A percentile compares a stretch with the other conserved stretches of the same genome.
Evolutionary conservation across 2,329 filamentous ascomycete species (phyloP).

Genomic region (Colletotrichum tanaceti): DNA sequence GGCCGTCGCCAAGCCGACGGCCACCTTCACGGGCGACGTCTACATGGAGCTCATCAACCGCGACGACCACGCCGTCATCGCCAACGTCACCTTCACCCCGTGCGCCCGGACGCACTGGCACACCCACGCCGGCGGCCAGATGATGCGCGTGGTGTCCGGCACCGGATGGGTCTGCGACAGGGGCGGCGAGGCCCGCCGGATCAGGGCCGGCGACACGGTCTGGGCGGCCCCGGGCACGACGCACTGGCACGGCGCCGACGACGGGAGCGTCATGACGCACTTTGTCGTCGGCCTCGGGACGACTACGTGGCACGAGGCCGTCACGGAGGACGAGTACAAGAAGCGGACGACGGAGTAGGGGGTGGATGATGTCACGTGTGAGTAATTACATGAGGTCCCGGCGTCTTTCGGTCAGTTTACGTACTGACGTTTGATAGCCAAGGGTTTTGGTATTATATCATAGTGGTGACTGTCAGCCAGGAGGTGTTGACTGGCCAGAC

Average conservation of each 20-base stretch:
- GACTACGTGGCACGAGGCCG: conserved; percentile 52
- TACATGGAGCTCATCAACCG: conserved; percentile 11
- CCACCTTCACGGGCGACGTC: conserved; percentile 25
- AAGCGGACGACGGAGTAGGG: conserved; percentile 5
- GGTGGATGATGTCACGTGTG: neutral
- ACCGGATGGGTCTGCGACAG: conserved; percentile 57
- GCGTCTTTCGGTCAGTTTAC: neutral
- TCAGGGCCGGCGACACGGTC: conserved; percentile 55
- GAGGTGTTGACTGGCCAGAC: too few relatives aligned
- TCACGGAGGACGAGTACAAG: conserved; percentile 52
- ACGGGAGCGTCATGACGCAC: conserved; percentile 55
- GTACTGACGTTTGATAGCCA: neutral
- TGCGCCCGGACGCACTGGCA: conserved; percentile 59
- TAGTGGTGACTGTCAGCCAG: too few relatives aligned
- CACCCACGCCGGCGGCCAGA: conserved; percentile 57
- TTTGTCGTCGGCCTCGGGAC: conserved; percentile 52
- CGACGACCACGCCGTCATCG: conserved; percentile 18
- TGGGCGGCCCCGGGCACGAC: conserved; percentile 54
- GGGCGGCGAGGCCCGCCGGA: conserved; percentile 49
- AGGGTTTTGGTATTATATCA: too few relatives aligned
- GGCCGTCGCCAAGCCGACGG: conserved; percentile 2
- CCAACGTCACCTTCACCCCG: conserved; percentile 55
- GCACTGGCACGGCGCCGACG: conserved; percentile 59
- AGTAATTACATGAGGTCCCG: neutral
- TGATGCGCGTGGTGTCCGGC: conserved; percentile 54